Evolutionary conservation across 2,329 filamentous ascomycete genomes (phyloP).

Genomic region (Phyllosticta paracitricarpa): DNA sequence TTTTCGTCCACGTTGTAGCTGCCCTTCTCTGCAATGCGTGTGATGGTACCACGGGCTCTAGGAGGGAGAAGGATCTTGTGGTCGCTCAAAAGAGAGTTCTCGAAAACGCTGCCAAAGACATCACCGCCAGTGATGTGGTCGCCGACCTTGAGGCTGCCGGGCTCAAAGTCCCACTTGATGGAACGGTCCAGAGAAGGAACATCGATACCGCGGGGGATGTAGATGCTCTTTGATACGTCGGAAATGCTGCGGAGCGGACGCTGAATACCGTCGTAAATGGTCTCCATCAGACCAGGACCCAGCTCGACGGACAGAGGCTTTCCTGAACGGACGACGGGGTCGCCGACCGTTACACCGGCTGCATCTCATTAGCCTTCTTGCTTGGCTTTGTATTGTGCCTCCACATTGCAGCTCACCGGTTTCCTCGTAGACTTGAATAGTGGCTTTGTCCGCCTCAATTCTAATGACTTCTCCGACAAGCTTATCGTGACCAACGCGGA

Average conservation of each 20-base stretch:
- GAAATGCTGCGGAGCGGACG: conserved; percentile 82
- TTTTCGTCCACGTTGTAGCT: conserved; percentile 91
- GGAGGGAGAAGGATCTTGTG: conserved; percentile 92
- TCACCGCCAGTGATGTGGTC: conserved; percentile 96
- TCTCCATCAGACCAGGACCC: conserved; percentile 93
- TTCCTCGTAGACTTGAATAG: conserved; percentile 98
- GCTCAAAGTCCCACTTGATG: conserved; percentile 96
- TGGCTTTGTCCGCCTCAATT: conserved; percentile 89
- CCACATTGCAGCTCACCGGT: conserved; percentile 57
- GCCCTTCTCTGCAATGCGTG: conserved; percentile 77
- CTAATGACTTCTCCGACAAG: conserved; percentile 97
- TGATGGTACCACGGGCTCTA: conserved; percentile 83
- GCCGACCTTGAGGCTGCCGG: conserved; percentile 75
- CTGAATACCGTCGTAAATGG: conserved; percentile 99
- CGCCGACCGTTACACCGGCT: conserved; percentile 93
- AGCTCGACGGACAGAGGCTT: conserved; percentile 97
- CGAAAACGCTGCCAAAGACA: conserved; percentile 87
- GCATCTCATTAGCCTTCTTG: conserved; percentile 11
- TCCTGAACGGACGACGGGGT: conserved; percentile 80
- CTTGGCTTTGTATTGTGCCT: neutral
- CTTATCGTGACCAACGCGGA: conserved; percentile 82
- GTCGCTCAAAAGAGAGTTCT: conserved; percentile 89
- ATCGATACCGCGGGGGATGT: conserved; percentile 90
- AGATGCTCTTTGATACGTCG: conserved; percentile 72
- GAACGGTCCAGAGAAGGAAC: conserved; percentile 78